Conservation (phyloP, 345 rosid genomes). For the Pistacia atlantica region DNA sequence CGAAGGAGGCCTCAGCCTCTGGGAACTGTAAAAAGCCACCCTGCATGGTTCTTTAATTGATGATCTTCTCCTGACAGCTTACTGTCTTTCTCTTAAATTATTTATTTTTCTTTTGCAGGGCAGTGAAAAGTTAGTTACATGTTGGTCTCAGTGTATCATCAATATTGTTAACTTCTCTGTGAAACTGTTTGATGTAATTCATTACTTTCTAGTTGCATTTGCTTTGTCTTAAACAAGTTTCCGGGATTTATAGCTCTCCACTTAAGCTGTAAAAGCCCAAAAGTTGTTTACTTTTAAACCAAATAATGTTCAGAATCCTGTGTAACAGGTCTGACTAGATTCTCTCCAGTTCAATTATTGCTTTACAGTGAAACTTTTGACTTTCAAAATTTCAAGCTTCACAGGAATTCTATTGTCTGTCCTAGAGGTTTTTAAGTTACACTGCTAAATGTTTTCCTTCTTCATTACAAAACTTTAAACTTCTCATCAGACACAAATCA, state of each 20-base stretch:
- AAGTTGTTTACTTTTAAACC: neutral
- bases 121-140: neutral
- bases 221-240: neutral
- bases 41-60: conserved; percentile 13
- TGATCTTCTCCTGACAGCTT: conserved; percentile 1
- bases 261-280: neutral
- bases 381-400: neutral
- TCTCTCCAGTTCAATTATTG: neutral
- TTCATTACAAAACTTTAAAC: neutral
- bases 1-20: conserved; percentile 13
- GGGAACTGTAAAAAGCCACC: conserved; percentile 21
- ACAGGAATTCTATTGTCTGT: neutral
- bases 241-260: neutral
- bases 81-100: neutral
- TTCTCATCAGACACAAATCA: conserved; percentile 4
- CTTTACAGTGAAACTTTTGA: neutral
- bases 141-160: conserved; percentile 1
- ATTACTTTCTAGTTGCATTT: conserved; percentile 1
- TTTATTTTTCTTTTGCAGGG: neutral
- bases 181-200: conserved; percentile 7
- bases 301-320: conserved; percentile 1
- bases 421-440: no score
- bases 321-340: neutral
- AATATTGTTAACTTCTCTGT: conserved; percentile 9
- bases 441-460: neutral